Evolutionary conservation across 1,284 basidiomycete genomes (phyloP).

Genomic region (Pyrrhoderma lamaoense): DNA sequence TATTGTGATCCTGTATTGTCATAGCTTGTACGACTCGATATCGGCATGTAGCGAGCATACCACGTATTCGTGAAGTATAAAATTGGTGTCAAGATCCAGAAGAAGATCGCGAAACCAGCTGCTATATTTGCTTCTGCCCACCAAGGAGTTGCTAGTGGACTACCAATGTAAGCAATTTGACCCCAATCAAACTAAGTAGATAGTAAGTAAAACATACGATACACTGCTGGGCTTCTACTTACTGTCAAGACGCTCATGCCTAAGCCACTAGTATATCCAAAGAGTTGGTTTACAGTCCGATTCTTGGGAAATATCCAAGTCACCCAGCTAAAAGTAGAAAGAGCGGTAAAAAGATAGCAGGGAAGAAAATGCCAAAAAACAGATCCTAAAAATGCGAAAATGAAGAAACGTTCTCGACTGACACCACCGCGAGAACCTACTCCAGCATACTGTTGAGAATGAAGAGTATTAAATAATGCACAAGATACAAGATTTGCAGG

Average conservation of each 20-base stretch:
- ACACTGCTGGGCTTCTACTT: too few relatives aligned
- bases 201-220: too few relatives aligned
- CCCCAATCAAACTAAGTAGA: constrained; percentile 32
- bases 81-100: constrained; percentile 35
- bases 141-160: constrained; percentile 51
- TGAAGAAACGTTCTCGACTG: constrained; percentile 46
- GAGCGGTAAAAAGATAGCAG: constrained; percentile 36
- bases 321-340: constrained; percentile 59
- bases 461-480: constrained; percentile 50
- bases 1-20: constrained; percentile 64
- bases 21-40: constrained; percentile 47
- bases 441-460: constrained; percentile 46
- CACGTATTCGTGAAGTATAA: constrained; percentile 20
- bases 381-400: constrained; percentile 28
- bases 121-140: constrained; percentile 26
- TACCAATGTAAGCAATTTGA: constrained; percentile 46
- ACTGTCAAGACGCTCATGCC: constrained; percentile 30
- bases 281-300: constrained; percentile 35
- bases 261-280: constrained; percentile 24
- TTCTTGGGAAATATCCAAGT: constrained; percentile 54
- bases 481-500: constrained; percentile 44
- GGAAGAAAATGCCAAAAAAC: constrained; percentile 47
- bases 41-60: constrained; percentile 30
- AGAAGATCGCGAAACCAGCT: constrained; percentile 35
- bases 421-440: constrained; percentile 34